Base-by-base conservation (phyloP, 768 basidiomycete genomes). In the Chlorophyllum brunneum region DNA sequence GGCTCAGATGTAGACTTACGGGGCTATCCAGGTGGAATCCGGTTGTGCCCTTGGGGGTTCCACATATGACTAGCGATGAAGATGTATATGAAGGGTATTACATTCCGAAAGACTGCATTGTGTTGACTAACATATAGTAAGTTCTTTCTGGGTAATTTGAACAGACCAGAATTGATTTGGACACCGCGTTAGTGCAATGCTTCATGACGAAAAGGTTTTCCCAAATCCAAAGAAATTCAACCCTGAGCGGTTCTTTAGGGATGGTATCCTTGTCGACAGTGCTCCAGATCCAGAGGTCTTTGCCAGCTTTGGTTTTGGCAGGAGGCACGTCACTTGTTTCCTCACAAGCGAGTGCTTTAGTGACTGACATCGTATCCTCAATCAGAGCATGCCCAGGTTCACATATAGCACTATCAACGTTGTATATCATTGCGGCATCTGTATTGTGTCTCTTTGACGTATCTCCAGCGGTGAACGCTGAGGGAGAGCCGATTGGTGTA, bases 121-220 rank as follows among this genome's bases (percentile, higher is more conserved):
- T 80, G 41, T 56, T 79, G 29, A 62, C 67, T 4, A 81, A 81
- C 51, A 61, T 76, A 27, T 80, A 77, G 79, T 76, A 26, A n/a
- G 11, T 30, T 15, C 16, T 36, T 11, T n/a, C 34, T 36, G 3
- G 2, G 1, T 11, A 36, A 2, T 11, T 5, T 2, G 7, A 11
- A 8, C 7, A 10, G 20, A 18, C 2, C 39, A 16, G 20, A 20
- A 10, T 9, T 13, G 16, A 2, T 40, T 13, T 15, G 8, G 29
- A 23, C 15, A 2, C 30, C 37, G 46, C 3, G 7, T 22, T 50
- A 81, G 82, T 80, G 66, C 62, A 15, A 75, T 83, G 63, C 65
- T 79, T 0, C 76, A 77, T 39, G 75, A 84, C 60, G 70, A 71
- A 1, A 61, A 70, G 6, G 63, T 62, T 2, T 82, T 78, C 56